Conservation (phyloP, 2,329 filamentous ascomycete genomes). For the Pezicula radicicola region DNA sequence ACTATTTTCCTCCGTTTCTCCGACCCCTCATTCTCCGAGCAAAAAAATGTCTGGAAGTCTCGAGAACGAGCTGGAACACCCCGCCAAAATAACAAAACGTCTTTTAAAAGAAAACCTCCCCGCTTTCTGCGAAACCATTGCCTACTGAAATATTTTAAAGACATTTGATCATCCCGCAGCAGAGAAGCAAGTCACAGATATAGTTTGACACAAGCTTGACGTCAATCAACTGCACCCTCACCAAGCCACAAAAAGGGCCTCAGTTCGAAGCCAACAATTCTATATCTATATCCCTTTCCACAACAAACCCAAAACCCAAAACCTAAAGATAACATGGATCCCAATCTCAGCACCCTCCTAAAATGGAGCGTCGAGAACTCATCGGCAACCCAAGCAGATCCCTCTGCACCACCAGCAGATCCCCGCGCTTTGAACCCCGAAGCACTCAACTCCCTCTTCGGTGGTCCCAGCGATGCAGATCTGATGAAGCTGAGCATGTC, state of each 20-base stretch:
- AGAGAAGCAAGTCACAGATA: no score
- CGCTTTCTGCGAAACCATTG: no score
- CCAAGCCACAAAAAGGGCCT: background rate
- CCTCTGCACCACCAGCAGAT: slow-evolving; percentile 17
- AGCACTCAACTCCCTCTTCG: slow-evolving; percentile 70
- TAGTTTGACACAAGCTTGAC: no score
- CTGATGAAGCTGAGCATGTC: slow-evolving; percentile 85
- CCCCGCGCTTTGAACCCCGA: slow-evolving; percentile 58
- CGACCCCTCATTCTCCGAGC: no score
- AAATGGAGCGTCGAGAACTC: slow-evolving; percentile 56
- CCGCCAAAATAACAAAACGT: background rate
- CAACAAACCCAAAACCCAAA: background rate
- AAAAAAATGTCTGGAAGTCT: slow-evolving; percentile 23
- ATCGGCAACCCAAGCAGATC: slow-evolving; percentile 28
- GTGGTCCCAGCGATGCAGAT: slow-evolving; percentile 85
- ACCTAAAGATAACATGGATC: slow-evolving; percentile 19
- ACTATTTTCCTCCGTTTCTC: no score
- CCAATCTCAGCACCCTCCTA: slow-evolving; percentile 29
- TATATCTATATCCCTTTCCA: background rate
- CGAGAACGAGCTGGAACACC: slow-evolving; percentile 13
- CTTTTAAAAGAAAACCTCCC: background rate
- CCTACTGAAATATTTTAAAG: background rate
- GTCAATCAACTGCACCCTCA: background rate
- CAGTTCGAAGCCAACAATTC: background rate
- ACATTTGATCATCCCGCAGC: no score